Evolutionary conservation across 169 alveolate species (phyloP).

Genomic region (Plasmodium gallinaceum): DNA sequence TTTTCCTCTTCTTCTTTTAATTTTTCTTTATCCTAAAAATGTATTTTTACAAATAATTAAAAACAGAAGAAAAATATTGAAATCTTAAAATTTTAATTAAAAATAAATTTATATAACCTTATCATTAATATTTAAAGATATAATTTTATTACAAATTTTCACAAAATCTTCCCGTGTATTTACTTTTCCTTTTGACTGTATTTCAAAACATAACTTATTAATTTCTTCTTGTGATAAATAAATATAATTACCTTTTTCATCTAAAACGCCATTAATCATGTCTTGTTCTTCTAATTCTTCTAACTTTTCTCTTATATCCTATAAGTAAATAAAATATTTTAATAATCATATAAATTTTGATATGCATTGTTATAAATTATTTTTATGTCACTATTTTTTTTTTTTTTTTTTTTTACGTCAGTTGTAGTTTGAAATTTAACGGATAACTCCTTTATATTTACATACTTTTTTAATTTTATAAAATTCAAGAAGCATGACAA

Average conservation of each 20-base stretch:
- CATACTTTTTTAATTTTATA: constrained; percentile 54
- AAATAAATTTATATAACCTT: constrained; percentile 6
- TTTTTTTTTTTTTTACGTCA: constrained; percentile 34
- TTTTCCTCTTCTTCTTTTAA: constrained; percentile 74
- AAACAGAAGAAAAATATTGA: neutral
- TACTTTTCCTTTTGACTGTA: constrained; percentile 42
- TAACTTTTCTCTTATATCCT: constrained; percentile 57
- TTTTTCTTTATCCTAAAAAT: constrained; percentile 51
- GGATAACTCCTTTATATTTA: constrained; percentile 61
- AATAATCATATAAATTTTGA: no score
- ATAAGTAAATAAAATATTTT: neutral
- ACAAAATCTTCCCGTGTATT: constrained; percentile 70
- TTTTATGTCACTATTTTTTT: neutral
- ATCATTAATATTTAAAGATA: constrained; percentile 64
- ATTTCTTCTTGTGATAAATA: constrained; percentile 74
- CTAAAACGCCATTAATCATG: constrained; percentile 72
- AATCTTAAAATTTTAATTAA: neutral
- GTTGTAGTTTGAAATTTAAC: constrained; percentile 57
- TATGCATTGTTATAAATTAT: neutral
- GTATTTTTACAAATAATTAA: neutral
- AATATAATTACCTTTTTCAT: constrained; percentile 61
- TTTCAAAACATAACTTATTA: constrained; percentile 51
- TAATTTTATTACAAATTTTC: constrained; percentile 53
- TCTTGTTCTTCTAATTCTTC: constrained; percentile 67
- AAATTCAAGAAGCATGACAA: constrained; percentile 58